Base-by-base conservation (phyloP, 106 monocot species). In the Phalaenopsis aphrodite region DNA sequence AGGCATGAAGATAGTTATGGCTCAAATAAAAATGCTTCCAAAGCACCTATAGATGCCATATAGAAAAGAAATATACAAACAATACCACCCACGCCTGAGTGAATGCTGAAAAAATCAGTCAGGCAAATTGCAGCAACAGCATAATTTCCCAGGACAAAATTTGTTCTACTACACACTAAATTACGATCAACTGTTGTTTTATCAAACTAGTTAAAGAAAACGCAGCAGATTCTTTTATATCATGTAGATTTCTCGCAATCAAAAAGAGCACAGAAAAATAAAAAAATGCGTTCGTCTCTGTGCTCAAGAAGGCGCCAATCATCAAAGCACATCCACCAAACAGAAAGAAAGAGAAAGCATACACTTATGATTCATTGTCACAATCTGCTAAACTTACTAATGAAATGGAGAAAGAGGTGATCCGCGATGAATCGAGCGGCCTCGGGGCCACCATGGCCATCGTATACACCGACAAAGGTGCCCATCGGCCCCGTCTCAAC, bases 401-500 rank as follows among this genome's bases (percentile, higher is more conserved):
- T 76, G 30, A 76, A 30, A 48, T 76, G 76, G 76, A 30, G 48
- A 18, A 83, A 83, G 16, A 83, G 73, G 24, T 83, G 71, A 19
- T 78, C 83, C 57, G 78, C 18, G 43, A 83, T 46, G 73, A 43
- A 83, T 43, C 38, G 69, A 38, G 83, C 69, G 6, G 83, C 73
- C 19, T 83, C 83, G 57, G 83, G 56, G 10, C 83, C 83, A 36
- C 78, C 83, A 21, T 83, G 83, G 16, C 83, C 83, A 23, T 83
- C 83, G 55, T 78, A 83, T 6, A 83, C 78, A 5, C 83, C 83
- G 24, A 83, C 72, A 72, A 93, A 96, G 8, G 91, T 96, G 24
- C 82, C 88, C 24, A 24, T 56, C 21, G 69, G 69, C 21, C 89
- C 85, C 15, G 89, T 88, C 89, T 95, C 95, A 55, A 95, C 89